Evolutionary conservation across 2,329 filamentous ascomycete genomes (phyloP).

Genomic region (Elsinoe necatrix): DNA sequence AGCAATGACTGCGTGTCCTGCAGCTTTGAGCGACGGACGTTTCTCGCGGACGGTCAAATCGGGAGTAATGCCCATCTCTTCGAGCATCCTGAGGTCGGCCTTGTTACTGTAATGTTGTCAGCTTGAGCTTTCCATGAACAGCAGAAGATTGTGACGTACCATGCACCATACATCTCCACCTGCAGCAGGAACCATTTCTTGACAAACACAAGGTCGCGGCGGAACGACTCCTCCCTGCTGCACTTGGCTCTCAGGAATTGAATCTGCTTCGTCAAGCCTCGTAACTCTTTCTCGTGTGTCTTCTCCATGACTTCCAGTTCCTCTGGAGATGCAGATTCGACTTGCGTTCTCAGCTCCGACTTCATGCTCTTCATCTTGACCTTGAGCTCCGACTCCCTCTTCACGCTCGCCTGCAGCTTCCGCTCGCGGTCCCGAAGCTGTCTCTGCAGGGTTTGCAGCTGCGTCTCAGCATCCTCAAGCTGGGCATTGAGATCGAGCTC

Average conservation of each 20-base stretch:
- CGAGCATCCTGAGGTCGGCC: slow-evolving; percentile 76
- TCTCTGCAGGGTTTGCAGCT: slow-evolving; percentile 33
- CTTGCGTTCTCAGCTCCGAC: slow-evolving; percentile 24
- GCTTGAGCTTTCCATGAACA: slow-evolving; percentile 8
- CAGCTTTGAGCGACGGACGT: slow-evolving; percentile 40
- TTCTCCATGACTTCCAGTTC: slow-evolving; percentile 56
- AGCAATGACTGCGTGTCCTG: slow-evolving; percentile 43
- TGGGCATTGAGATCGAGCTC: slow-evolving; percentile 33
- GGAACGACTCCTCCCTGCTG: slow-evolving; percentile 69
- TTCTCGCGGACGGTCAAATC: slow-evolving; percentile 38
- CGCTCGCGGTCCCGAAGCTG: slow-evolving; percentile 28
- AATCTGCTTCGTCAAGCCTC: slow-evolving; percentile 80
- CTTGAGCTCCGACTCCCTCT: slow-evolving; percentile 31
- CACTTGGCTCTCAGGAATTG: slow-evolving; percentile 79
- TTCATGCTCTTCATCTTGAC: slow-evolving; percentile 25
- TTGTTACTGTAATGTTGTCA: slow-evolving; percentile 60
- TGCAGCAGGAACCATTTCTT: slow-evolving; percentile 76
- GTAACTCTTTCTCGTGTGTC: slow-evolving; percentile 65
- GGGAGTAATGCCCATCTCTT: slow-evolving; percentile 65
- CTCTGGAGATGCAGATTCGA: slow-evolving; percentile 19
- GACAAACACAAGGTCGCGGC: slow-evolving; percentile 72
- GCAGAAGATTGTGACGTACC: slow-evolving; percentile 52
- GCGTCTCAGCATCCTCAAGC: slow-evolving; percentile 32
- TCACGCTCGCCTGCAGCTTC: slow-evolving; percentile 25
- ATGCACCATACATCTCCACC: slow-evolving; percentile 76